These are phyloP conservation scores for Chlorella vulgaris DNA, from an alignment of 139 green algal species.

Conservation along the genomic window DNA sequence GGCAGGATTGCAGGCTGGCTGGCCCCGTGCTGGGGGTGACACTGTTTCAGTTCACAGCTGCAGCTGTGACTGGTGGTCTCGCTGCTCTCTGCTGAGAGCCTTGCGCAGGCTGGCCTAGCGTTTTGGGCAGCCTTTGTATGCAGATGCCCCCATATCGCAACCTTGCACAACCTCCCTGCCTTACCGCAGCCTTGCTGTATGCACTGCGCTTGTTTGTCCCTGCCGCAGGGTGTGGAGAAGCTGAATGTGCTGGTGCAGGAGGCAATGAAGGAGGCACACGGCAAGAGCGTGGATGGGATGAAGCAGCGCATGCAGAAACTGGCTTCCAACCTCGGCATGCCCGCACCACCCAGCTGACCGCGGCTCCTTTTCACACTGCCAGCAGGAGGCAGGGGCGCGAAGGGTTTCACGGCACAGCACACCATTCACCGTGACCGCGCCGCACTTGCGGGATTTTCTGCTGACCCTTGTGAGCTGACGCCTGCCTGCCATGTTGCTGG, in stretches of 20 bases:
- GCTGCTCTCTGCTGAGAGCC: neutral
- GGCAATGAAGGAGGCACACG: conserved; percentile 90
- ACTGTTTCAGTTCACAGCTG: no score
- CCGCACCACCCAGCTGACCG: conserved; percentile 3
- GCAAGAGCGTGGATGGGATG: conserved; percentile 85
- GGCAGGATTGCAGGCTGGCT: no score
- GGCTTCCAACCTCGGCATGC: conserved; percentile 67
- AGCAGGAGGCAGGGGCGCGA: neutral
- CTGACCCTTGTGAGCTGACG: no score
- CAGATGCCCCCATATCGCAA: neutral
- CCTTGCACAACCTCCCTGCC: neutral
- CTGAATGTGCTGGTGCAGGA: conserved; percentile 38
- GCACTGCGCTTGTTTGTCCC: neutral
- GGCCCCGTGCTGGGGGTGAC: no score
- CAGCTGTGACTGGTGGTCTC: no score
- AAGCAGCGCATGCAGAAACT: conserved; percentile 79
- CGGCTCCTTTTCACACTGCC: neutral
- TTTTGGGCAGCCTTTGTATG: no score
- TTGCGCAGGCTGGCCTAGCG: neutral
- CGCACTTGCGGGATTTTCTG: no score
- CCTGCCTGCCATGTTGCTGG: no score
- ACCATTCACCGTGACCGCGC: no score
- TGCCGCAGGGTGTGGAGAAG: conserved; percentile 14
- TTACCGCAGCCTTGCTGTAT: no score
- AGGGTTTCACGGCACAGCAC: neutral